These are phyloP conservation scores for Phytophthora colocasiae DNA, from an alignment of 352 stramenopile species.

Conservation along the genomic window DNA sequence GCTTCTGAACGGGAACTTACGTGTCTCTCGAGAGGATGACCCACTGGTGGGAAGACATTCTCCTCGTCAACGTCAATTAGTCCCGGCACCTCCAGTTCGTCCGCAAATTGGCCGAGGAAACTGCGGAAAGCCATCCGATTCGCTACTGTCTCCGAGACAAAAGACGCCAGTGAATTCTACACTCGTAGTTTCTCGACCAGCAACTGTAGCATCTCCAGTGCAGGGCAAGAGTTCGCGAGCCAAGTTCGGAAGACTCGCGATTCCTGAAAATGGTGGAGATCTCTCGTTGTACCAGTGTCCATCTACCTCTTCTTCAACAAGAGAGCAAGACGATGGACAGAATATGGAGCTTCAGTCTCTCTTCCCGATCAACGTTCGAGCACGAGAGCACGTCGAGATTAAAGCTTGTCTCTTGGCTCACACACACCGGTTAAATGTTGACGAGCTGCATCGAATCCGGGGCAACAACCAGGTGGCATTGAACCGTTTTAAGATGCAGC, in stretches of 20 bases:
- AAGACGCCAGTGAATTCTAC: conserved; percentile 14
- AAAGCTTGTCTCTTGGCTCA: conserved; percentile 75
- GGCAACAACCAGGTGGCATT: conserved; percentile 47
- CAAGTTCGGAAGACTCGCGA: background rate
- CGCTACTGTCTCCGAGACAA: conserved; percentile 27
- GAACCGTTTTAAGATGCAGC: conserved; percentile 47
- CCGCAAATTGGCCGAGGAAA: conserved; percentile 11
- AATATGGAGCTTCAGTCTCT: conserved; percentile 17
- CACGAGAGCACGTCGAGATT: conserved; percentile 71
- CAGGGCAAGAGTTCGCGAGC: conserved; percentile 39
- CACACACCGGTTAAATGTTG: conserved; percentile 68
- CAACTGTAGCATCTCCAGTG: conserved; percentile 11
- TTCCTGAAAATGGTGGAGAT: background rate
- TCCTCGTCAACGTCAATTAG: conserved; percentile 32
- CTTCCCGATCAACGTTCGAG: conserved; percentile 27
- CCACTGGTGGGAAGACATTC: conserved; percentile 45
- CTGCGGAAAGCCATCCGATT: conserved; percentile 13
- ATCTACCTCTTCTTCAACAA: conserved; percentile 18
- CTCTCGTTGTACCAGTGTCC: conserved; percentile 1
- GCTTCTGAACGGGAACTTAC: conserved; percentile 42
- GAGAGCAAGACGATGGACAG: conserved; percentile 3
- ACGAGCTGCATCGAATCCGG: conserved; percentile 55
- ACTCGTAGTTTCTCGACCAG: background rate
- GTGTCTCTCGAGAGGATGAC: conserved; percentile 36
- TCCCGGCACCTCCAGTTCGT: conserved; percentile 16